Conservation (phyloP, 2,329 filamentous ascomycete genomes). For the Epichloe typhina region DNA sequence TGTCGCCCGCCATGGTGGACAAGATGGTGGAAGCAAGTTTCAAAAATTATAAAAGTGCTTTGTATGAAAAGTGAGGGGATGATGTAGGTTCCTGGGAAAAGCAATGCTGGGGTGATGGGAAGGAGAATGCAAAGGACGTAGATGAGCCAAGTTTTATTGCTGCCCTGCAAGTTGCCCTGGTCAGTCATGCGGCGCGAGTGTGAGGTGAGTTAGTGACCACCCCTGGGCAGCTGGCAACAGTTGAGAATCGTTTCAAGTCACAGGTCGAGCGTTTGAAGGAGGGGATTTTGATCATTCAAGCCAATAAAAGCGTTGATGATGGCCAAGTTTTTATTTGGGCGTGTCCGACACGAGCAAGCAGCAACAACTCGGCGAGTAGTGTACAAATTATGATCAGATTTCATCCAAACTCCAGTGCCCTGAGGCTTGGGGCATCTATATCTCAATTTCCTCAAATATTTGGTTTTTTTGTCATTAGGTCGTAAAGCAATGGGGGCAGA, state of each 20-base stretch:
- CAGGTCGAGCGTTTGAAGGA: not conserved
- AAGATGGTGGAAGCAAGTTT: not conserved
- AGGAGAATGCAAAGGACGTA: too few relatives aligned
- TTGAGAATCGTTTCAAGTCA: not conserved
- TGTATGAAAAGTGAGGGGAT: not conserved
- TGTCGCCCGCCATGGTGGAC: constrained; percentile 17
- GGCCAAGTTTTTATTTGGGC: not conserved
- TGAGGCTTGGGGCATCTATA: not conserved
- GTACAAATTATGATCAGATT: not conserved
- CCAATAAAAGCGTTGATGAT: not conserved
- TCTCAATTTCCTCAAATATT: not conserved
- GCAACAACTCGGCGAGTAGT: not conserved
- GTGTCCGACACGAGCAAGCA: not conserved
- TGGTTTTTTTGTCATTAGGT: constrained; percentile 15
- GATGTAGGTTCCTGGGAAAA: not conserved
- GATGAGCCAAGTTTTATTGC: not conserved
- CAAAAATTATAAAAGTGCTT: not conserved
- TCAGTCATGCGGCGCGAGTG: not conserved
- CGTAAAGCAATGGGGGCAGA: constrained; percentile 12
- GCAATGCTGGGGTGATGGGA: too few relatives aligned
- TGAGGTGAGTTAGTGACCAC: not conserved
- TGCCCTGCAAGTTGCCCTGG: not conserved
- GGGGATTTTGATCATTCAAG: not conserved
- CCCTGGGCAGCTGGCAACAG: not conserved
- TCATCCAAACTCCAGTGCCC: not conserved